Conservation (phyloP, 352 stramenopile genomes). For the Phytophthora quininea region DNA sequence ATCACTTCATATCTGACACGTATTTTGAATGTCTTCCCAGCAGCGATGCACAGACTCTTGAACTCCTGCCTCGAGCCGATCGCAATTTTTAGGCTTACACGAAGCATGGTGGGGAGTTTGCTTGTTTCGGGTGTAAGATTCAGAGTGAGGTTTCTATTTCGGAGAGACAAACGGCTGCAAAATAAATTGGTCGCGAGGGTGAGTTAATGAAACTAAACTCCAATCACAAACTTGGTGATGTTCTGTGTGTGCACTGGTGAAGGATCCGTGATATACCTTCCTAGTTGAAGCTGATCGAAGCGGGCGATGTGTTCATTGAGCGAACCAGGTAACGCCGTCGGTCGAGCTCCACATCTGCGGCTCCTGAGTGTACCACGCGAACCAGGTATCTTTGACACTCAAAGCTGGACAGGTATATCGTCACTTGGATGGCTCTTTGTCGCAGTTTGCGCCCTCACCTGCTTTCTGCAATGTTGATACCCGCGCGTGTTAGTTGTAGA, state of each 20-base stretch:
- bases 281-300: conserved; percentile 4
- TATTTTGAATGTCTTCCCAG: conserved; percentile 6
- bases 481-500: background rate
- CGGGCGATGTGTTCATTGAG: background rate
- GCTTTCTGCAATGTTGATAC: background rate
- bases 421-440: background rate
- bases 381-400: conserved; percentile 9
- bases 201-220: background rate
- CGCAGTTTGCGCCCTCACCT: conserved; percentile 1
- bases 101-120: background rate
- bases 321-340: background rate
- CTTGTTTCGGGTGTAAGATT: background rate
- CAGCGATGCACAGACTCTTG: conserved; percentile 15
- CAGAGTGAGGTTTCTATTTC: background rate
- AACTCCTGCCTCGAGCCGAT: conserved; percentile 17
- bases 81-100: conserved; percentile 9
- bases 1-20: conserved; percentile 11
- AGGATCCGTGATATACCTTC: background rate
- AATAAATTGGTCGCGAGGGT: background rate
- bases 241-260: background rate
- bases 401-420: background rate
- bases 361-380: conserved; percentile 16
- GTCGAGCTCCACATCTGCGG: conserved; percentile 3
- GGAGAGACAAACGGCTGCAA: background rate
- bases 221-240: background rate